phyloP scores from a whole-genome alignment of 768 basidiomycete genomes.

The Mycena haematopus region DNA sequence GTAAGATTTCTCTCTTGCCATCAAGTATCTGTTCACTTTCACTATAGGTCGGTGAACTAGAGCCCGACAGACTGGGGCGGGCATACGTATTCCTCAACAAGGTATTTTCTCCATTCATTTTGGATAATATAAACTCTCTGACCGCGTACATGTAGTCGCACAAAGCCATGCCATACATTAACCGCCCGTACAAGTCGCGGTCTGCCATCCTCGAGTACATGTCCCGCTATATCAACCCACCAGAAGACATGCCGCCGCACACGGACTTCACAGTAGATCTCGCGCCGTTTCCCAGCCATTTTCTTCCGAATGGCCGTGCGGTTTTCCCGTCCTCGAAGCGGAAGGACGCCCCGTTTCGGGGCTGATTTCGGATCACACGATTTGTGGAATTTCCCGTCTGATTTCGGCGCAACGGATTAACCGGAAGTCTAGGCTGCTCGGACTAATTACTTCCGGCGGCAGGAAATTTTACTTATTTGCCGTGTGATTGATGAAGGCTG shows the following conservation, averaged over 20 bases:
- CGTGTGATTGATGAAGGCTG: no score
- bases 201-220: slow-evolving; percentile 50
- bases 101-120: slow-evolving; percentile 33
- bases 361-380: no score
- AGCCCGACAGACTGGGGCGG: slow-evolving; percentile 57
- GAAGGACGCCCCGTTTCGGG: slow-evolving; percentile 55
- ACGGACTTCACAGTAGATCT: slow-evolving; percentile 56
- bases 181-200: slow-evolving; percentile 58
- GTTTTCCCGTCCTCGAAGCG: slow-evolving; percentile 50
- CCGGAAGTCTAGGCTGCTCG: no score
- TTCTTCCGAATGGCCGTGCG: slow-evolving; percentile 49
- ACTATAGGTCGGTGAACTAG: slow-evolving; percentile 57
- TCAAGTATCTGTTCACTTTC: not conserved
- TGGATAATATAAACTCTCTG: not conserved
- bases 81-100: slow-evolving; percentile 73
- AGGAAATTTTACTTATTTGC: no score
- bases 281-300: slow-evolving; percentile 59
- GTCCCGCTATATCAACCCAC: slow-evolving; percentile 64
- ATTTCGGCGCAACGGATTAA: no score
- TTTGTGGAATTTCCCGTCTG: no score
- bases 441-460: no score
- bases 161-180: slow-evolving; percentile 67
- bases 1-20: slow-evolving; percentile 31
- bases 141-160: slow-evolving; percentile 45
- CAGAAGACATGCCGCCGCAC: slow-evolving; percentile 51